Percentiles rank a stretch among this genome's conserved stretches.
Evolutionary conservation across 164 flowering plant genomes (phyloP).

Genomic region (Vitis cinerea): DNA sequence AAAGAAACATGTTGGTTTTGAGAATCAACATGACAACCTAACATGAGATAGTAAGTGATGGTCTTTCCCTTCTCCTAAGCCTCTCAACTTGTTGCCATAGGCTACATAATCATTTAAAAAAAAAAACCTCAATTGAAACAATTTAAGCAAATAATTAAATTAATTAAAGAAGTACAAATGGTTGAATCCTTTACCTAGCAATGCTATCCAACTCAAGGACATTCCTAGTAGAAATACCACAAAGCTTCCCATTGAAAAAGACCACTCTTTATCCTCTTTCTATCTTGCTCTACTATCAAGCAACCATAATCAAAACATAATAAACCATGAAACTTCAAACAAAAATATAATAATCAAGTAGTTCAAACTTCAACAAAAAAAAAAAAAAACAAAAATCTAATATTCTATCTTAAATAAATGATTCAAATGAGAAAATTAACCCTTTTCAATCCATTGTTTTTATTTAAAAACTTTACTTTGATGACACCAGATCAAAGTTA

Average conservation of each 20-base stretch:
- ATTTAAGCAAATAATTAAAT: background rate
- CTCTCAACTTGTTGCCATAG: slow-evolving; percentile 99
- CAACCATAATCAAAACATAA: background rate
- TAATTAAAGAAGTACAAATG: slow-evolving; percentile 1
- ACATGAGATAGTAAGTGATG: slow-evolving; percentile 85
- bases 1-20: slow-evolving; percentile 69
- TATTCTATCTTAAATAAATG: too few species aligned
- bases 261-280: slow-evolving; percentile 83
- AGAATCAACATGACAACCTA: slow-evolving; percentile 80
- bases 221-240: slow-evolving; percentile 94
- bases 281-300: slow-evolving; percentile 49
- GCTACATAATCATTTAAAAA: slow-evolving; percentile 34
- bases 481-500: too few species aligned
- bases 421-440: too few species aligned
- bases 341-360: too few species aligned
- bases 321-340: background rate
- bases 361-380: too few species aligned
- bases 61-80: slow-evolving; percentile 83
- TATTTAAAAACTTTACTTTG: too few species aligned
- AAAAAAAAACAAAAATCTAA: too few species aligned
- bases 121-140: slow-evolving; percentile 1
- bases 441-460: too few species aligned
- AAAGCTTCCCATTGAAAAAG: slow-evolving; percentile 77
- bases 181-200: slow-evolving; percentile 57
- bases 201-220: slow-evolving; percentile 95